Percentiles rank a stretch among this genome's conserved stretches.
These are phyloP conservation scores for Neofusicoccum kwambonambiense DNA, from an alignment of 2,329 filamentous ascomycete genomes.

Conservation along the genomic window DNA sequence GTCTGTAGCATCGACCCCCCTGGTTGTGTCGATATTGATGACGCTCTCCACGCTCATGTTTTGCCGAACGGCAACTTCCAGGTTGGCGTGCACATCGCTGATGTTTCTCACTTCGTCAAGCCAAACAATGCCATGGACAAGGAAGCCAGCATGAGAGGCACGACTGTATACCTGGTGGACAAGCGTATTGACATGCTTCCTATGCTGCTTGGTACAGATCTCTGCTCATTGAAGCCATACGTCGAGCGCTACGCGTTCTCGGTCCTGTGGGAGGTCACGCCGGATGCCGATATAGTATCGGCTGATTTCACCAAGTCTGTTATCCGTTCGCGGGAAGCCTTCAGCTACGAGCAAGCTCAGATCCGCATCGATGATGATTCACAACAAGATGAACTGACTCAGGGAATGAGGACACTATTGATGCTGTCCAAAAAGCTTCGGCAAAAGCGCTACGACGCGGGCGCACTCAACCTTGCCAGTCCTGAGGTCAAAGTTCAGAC, in stretches of 20 bases:
- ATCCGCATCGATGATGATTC: conserved; percentile 86
- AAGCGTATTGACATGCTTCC: conserved; percentile 99
- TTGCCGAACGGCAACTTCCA: conserved; percentile 92
- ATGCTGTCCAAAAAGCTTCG: conserved; percentile 89
- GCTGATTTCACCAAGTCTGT: conserved; percentile 96
- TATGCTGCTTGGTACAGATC: conserved; percentile 89
- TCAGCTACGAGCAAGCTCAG: conserved; percentile 96
- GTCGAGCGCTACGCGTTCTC: conserved; percentile 71
- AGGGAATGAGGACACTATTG: conserved; percentile 83
- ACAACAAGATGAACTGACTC: conserved; percentile 84
- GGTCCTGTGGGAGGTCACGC: conserved; percentile 73
- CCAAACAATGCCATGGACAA: conserved; percentile 96
- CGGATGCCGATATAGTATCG: conserved; percentile 79
- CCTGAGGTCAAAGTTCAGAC: conserved; percentile 95
- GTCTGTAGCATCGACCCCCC: conserved; percentile 97
- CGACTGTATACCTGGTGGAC: conserved; percentile 95
- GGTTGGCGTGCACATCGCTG: conserved; percentile 96
- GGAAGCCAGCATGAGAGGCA: conserved; percentile 90
- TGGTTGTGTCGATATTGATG: conserved; percentile 97
- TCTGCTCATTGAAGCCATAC: conserved; percentile 95
- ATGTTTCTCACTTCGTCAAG: conserved; percentile 99
- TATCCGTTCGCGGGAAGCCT: conserved; percentile 92
- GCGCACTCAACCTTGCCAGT: conserved; percentile 92
- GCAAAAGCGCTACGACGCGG: conserved; percentile 94
- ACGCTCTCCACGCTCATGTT: conserved; percentile 82